These are phyloP conservation scores for Leishmania guyanensis DNA, from an alignment of 208 protist species.

Conservation along the genomic window DNA sequence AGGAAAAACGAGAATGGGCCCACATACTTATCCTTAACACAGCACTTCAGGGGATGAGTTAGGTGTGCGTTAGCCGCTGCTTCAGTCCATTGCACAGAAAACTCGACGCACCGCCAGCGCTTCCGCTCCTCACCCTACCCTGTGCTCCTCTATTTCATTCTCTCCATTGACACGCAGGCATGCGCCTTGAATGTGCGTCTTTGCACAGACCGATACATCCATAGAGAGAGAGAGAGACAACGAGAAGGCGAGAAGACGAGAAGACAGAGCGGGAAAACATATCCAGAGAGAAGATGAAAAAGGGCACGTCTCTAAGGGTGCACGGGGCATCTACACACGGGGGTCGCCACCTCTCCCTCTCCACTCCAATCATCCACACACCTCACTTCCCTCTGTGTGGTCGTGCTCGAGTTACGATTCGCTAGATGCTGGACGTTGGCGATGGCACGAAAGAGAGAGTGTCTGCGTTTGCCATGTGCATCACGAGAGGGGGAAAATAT, in stretches of 20 bases:
- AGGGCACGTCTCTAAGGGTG: background rate
- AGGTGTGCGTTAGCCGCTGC: background rate
- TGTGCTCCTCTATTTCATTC: background rate
- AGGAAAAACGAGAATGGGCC: background rate
- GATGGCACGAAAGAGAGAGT: background rate
- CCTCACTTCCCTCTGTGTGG: background rate
- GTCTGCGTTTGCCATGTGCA: background rate
- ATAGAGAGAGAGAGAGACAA: background rate
- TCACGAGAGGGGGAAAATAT: background rate
- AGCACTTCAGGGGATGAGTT: background rate
- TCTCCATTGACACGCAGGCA: background rate
- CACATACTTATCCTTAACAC: background rate
- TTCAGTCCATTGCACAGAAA: background rate
- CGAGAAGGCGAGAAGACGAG: background rate
- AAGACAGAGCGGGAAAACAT: background rate
- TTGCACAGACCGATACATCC: background rate
- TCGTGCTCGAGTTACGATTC: background rate
- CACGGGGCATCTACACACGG: background rate
- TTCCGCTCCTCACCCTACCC: background rate
- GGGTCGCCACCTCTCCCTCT: background rate
- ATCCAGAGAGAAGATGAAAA: background rate
- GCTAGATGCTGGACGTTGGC: background rate
- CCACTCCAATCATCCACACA: background rate
- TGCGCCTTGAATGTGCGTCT: background rate
- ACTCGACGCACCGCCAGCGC: background rate